Conservation (phyloP, 495 filamentous ascomycete species). For the Penicillium coffeae region DNA sequence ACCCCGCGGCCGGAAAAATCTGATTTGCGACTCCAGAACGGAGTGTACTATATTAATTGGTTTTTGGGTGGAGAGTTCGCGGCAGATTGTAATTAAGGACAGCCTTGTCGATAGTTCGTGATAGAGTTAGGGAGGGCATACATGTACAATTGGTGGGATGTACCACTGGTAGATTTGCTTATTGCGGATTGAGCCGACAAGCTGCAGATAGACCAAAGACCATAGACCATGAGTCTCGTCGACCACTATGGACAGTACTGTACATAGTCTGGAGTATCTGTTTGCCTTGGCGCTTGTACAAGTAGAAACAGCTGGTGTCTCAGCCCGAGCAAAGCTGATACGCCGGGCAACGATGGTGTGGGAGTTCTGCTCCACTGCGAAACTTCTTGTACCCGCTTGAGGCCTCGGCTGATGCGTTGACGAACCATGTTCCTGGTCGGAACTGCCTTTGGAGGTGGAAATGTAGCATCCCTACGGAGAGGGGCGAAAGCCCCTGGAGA, state of each 20-base stretch:
- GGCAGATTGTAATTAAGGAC: too few species aligned
- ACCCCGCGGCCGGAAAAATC: not conserved
- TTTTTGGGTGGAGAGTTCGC: too few species aligned
- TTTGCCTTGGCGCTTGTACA: too few species aligned
- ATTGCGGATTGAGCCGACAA: too few species aligned
- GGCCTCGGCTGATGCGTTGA: not conserved
- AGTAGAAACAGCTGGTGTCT: conserved; percentile 40
- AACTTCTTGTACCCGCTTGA: not conserved
- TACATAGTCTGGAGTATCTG: too few species aligned
- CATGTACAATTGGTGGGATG: too few species aligned
- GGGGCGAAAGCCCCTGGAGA: conserved; percentile 1
- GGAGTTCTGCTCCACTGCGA: conserved; percentile 12
- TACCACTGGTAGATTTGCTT: too few species aligned
- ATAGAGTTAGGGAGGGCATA: too few species aligned
- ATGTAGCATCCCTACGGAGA: conserved; percentile 5
- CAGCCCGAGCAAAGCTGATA: conserved; percentile 27
- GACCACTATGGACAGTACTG: too few species aligned
- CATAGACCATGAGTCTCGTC: too few species aligned
- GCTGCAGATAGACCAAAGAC: too few species aligned
- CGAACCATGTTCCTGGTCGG: not conserved
- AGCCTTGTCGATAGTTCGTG: too few species aligned
- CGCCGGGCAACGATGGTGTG: conserved; percentile 8
- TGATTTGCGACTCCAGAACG: not conserved
- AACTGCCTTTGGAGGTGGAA: not conserved
- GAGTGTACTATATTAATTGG: not conserved